phyloP scores from a whole-genome alignment of 768 basidiomycete species.

The Tulasnella calospora region DNA sequence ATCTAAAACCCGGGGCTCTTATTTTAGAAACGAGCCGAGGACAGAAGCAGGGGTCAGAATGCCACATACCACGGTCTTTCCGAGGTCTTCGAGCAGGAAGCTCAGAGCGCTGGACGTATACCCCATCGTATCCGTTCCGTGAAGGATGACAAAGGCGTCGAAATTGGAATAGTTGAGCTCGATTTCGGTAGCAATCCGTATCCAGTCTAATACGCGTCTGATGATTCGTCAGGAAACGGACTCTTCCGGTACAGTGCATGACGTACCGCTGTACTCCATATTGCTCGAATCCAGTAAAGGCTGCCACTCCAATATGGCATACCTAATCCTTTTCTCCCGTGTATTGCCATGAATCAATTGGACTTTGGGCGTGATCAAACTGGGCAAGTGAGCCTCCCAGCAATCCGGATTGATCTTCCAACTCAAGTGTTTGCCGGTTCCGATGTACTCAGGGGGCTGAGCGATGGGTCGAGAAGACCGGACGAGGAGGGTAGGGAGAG shows the following conservation, averaged over 20 bases:
- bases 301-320: conserved; percentile 57
- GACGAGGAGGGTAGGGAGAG: conserved; percentile 43
- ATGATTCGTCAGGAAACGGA: conserved; percentile 19
- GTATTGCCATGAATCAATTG: conserved; percentile 49
- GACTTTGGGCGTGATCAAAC: conserved; percentile 72
- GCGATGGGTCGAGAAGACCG: conserved; percentile 68
- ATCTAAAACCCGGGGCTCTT: conserved; percentile 48
- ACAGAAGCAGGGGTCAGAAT: neutral
- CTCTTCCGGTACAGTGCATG: neutral
- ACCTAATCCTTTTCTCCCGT: conserved; percentile 33
- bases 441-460: conserved; percentile 35
- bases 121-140: conserved; percentile 65
- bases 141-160: conserved; percentile 82
- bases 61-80: conserved; percentile 72
- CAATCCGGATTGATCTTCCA: conserved; percentile 53
- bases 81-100: conserved; percentile 87
- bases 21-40: neutral
- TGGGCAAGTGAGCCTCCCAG: conserved; percentile 70
- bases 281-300: conserved; percentile 86
- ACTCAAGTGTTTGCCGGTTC: neutral
- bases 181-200: conserved; percentile 84
- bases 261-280: conserved; percentile 69
- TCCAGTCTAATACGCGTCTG: conserved; percentile 59
- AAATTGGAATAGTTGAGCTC: conserved; percentile 82
- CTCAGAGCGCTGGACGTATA: conserved; percentile 33